These are phyloP conservation scores for Cutaneotrichosporon sp. DNA, from an alignment of 1,284 basidiomycete genomes.

Conservation along the genomic window DNA sequence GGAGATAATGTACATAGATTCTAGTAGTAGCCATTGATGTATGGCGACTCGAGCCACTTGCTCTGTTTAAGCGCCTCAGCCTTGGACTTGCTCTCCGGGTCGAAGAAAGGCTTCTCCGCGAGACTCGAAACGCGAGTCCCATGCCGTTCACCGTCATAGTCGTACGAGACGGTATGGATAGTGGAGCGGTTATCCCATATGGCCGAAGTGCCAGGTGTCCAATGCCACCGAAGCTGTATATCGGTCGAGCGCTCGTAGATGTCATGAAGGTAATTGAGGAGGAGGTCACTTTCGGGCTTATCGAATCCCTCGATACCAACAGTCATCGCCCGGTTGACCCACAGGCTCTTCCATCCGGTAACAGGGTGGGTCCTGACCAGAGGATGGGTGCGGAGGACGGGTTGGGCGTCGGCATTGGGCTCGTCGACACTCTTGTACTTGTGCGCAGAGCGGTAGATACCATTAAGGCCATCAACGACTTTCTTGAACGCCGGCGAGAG, in stretches of 20 bases:
- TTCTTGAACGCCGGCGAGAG: constrained; percentile 32
- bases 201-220: constrained; percentile 45
- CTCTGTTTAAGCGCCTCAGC: constrained; percentile 26
- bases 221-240: constrained; percentile 48
- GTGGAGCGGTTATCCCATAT: constrained; percentile 47
- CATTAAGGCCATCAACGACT: constrained; percentile 33
- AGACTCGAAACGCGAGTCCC: constrained; percentile 42
- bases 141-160: constrained; percentile 17
- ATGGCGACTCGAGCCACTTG: constrained; percentile 25
- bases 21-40: constrained; percentile 18
- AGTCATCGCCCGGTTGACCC: constrained; percentile 59
- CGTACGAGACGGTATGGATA: constrained; percentile 43
- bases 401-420: constrained; percentile 58
- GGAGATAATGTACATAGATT: no score
- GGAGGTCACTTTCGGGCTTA: constrained; percentile 30
- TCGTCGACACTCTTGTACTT: constrained; percentile 31
- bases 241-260: constrained; percentile 46
- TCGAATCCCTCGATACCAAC: constrained; percentile 37
- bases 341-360: constrained; percentile 32
- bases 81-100: constrained; percentile 28
- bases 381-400: constrained; percentile 54
- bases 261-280: constrained; percentile 40
- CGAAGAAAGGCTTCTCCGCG: constrained; percentile 43
- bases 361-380: constrained; percentile 35
- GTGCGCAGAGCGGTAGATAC: constrained; percentile 39